phyloP scores from a whole-genome alignment of 2,329 filamentous ascomycete genomes.

The Pseudogymnoascus verrucosus region DNA sequence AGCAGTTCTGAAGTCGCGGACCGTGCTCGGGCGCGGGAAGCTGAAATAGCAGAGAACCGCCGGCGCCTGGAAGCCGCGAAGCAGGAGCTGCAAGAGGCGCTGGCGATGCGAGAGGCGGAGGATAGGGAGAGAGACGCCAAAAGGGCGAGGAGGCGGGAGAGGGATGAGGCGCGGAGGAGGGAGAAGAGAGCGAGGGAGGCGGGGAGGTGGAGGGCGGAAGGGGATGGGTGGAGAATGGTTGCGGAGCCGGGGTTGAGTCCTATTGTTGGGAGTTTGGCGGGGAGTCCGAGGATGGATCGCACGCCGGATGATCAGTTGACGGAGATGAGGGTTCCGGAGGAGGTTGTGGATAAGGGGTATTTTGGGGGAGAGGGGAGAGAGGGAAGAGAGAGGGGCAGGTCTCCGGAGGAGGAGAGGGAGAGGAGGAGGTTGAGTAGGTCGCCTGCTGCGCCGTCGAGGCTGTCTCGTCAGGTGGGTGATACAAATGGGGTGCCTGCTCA shows the following conservation, averaged over 20 bases:
- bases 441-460: background rate
- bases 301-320: background rate
- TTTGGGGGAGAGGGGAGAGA: background rate
- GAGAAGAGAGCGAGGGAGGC: background rate
- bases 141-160: background rate
- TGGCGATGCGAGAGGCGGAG: conserved; percentile 40
- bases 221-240: conserved; percentile 21
- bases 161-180: background rate
- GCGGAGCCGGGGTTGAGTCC: conserved; percentile 43
- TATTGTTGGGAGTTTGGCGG: conserved; percentile 28
- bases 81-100: conserved; percentile 31
- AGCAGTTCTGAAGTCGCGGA: conserved; percentile 15
- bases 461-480: background rate
- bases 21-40: background rate
- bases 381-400: background rate
- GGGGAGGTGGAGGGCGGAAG: background rate
- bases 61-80: conserved; percentile 29
- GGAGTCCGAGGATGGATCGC: background rate
- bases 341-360: background rate
- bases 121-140: conserved; percentile 24
- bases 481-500: background rate
- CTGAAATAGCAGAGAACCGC: conserved; percentile 10
- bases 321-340: background rate
- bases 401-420: background rate
- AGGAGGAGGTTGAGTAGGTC: background rate